Evolutionary conservation across 2,329 filamentous ascomycete species (phyloP).

Genomic region (Helicocarpus griseus): DNA sequence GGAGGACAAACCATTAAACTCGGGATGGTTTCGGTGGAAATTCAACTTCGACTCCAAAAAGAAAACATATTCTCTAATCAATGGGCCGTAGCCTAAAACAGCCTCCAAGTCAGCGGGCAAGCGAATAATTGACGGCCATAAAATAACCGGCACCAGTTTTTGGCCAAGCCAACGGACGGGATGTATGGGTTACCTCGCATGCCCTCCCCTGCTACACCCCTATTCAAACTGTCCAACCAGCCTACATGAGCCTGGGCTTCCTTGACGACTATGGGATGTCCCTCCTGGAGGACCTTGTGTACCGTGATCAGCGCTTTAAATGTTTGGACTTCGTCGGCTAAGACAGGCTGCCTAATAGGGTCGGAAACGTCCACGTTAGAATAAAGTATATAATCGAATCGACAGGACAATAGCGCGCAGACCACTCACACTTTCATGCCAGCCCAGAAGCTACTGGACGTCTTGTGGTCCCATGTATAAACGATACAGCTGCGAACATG

Average conservation of each 20-base stretch:
- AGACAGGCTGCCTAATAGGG: conserved; percentile 72
- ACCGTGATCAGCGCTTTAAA: conserved; percentile 97
- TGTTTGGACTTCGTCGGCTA: conserved; percentile 96
- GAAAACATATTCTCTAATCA: conserved; percentile 95
- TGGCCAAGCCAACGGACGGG: not conserved
- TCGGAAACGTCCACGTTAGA: not conserved
- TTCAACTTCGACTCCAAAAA: conserved; percentile 87
- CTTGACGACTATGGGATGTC: conserved; percentile 74
- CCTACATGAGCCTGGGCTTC: conserved; percentile 81
- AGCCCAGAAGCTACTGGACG: conserved; percentile 87
- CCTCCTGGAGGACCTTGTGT: conserved; percentile 95
- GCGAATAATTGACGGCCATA: not conserved
- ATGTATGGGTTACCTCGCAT: conserved; percentile 54
- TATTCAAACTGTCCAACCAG: conserved; percentile 88
- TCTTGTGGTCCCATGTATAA: conserved; percentile 99
- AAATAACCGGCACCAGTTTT: conserved; percentile 9
- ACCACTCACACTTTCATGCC: conserved; percentile 88
- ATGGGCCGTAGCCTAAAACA: conserved; percentile 62
- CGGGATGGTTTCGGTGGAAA: conserved; percentile 94
- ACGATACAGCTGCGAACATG: conserved; percentile 98
- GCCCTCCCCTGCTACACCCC: conserved; percentile 70
- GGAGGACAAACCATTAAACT: conserved; percentile 68
- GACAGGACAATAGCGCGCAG: not conserved
- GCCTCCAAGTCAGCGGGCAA: not conserved
- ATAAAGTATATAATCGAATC: not conserved